These are phyloP conservation scores for Cryptococcus sp. DNA, from an alignment of 1,284 basidiomycete genomes.

Conservation along the genomic window DNA sequence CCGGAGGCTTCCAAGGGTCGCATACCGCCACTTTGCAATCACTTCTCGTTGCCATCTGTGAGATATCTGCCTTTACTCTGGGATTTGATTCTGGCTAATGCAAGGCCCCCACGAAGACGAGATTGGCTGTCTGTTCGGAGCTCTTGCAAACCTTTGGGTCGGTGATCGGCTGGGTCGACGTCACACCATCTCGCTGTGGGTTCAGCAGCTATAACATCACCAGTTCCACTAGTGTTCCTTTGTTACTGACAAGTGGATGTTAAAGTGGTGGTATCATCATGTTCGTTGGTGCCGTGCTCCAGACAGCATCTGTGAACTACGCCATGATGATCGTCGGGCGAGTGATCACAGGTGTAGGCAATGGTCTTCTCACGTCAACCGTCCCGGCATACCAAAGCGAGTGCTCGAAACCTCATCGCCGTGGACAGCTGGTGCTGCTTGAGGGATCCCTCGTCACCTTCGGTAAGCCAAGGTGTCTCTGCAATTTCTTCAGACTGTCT, in stretches of 20 bases:
- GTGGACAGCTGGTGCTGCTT: conserved; percentile 50
- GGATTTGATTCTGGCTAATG: no score
- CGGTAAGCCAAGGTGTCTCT: no score
- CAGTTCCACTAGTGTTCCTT: neutral
- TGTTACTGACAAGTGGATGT: no score
- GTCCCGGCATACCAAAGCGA: conserved; percentile 49
- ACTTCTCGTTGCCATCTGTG: conserved; percentile 45
- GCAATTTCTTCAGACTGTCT: no score
- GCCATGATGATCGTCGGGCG: conserved; percentile 51
- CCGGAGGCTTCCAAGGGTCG: conserved; percentile 18
- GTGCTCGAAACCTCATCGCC: conserved; percentile 47
- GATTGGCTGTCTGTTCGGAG: conserved; percentile 49
- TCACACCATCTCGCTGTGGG: conserved; percentile 26
- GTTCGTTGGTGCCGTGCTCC: conserved; percentile 50
- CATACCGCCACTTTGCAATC: conserved; percentile 37
- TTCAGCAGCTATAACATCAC: neutral
- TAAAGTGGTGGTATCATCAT: conserved; percentile 42
- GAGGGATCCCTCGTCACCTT: conserved; percentile 44
- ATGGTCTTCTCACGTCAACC: conserved; percentile 49
- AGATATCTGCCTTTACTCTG: conserved; percentile 1
- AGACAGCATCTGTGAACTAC: conserved; percentile 44
- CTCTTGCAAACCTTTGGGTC: conserved; percentile 46
- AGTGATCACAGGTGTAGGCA: conserved; percentile 45
- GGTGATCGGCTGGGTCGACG: conserved; percentile 47
- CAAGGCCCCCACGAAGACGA: conserved; percentile 24